Base-by-base conservation (phyloP, 2,329 filamentous ascomycete species). In the Lachnellula hyalina region DNA sequence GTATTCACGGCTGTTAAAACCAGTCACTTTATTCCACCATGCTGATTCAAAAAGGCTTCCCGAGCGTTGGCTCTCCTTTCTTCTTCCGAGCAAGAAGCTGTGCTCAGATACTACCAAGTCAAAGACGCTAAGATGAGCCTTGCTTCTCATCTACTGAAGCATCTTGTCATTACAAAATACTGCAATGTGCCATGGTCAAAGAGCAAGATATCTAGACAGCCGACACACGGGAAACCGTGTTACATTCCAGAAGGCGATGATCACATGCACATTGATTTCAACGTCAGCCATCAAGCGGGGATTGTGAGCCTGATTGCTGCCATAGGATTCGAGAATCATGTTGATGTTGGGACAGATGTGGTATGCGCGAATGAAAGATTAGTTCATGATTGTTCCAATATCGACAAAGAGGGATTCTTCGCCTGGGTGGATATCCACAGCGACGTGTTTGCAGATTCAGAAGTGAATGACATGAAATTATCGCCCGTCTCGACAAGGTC, bases 281-380 rank as follows among this genome's bases (percentile, higher is more conserved):
- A 93, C 71, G 80, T 92, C 53, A 86, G 82, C 46, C 89, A 93
- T 70, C 89, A 93, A 74, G 85, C 85, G 8, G 88, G 89, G 1
- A 73, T 93, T 15, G 88, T 91, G 0, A 81, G 81, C 2, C 74
- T 92, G 32, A 77, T 87, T 12, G 85, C 85, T 21, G 60, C 60
- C 6, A 51, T 68, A 23, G 62, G 62, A 1, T 62, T 64, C 19
- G 19, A 61, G 19, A 46, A 32, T 49, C n/a, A 65, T 50, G 65
- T 72, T 19, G 72, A 86, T 46, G 77, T 90, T 0, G 89, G 89
- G 46, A 80, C 87, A 2, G 89, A 93, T 68, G 76, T 93, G n/a
- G 87, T 91, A 3, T 89, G 86, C 68, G 83, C 86, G 1, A 77
- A 79, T 53, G 89, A 93, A 74, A 78, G 89, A 28, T 78, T 83